Percentiles rank a stretch among this genome's conserved stretches.
Evolutionary conservation across 2,329 filamentous ascomycete genomes (phyloP).

Genomic region (Hymenoscyphus salicellus): DNA sequence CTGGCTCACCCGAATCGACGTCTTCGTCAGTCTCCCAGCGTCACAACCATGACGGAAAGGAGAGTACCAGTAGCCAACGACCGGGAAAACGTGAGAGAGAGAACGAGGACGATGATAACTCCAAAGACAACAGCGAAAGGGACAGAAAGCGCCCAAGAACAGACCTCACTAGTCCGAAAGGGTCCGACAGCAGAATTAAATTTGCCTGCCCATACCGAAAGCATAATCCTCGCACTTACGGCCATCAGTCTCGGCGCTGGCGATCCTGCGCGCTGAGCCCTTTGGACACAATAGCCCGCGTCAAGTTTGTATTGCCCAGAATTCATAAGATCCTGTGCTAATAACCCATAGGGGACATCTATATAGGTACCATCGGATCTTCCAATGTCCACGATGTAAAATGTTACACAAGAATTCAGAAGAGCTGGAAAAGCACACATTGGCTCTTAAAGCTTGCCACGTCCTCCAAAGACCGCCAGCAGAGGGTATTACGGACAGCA

Average conservation of each 20-base stretch:
- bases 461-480: not conserved
- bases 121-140: not conserved
- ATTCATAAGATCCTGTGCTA: not conserved
- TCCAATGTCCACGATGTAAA: constrained; percentile 20
- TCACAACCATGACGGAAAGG: not conserved
- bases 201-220: constrained; percentile 17
- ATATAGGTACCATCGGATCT: constrained; percentile 16
- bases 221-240: constrained; percentile 18
- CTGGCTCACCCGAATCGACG: constrained; percentile 3
- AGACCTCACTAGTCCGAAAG: not conserved
- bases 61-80: not conserved
- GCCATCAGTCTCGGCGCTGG: constrained; percentile 2
- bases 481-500: constrained; percentile 12
- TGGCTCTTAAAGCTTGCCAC: constrained; percentile 1
- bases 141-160: not conserved
- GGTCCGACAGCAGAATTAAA: not conserved
- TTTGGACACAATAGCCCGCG: constrained; percentile 13
- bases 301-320: constrained; percentile 15
- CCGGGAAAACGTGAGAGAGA: not conserved
- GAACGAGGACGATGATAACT: not conserved
- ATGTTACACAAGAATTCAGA: constrained; percentile 8
- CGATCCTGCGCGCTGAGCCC: constrained; percentile 15
- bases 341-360: constrained; percentile 17
- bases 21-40: not conserved
- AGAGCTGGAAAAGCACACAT: constrained; percentile 9